Evolutionary conservation across 2,329 filamentous ascomycete genomes (phyloP), one percentile per base, ranked within the genome.

Genomic region (Colletotrichum lindemuthianum): DNA sequence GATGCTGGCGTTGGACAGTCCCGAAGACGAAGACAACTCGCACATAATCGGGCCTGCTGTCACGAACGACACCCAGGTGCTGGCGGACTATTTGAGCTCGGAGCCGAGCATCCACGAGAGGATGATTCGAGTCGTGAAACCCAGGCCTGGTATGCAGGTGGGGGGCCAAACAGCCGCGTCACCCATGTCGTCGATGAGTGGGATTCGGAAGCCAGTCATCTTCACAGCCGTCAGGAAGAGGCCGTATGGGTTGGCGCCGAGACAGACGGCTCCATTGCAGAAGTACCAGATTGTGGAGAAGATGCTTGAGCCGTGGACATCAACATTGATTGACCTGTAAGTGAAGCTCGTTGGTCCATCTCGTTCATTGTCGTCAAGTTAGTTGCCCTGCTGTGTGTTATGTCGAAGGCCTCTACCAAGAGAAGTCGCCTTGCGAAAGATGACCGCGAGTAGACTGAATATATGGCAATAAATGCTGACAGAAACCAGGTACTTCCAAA

Each of bases 41-140:
- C 83, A 87, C 68, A 87, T 89, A 63, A 81, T 89, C 55, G 86
- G 87, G 0, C 86, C 86, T 0, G 84, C 86, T 6, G 81, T 85
- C 6, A 86, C 85, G 6, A 84, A 84, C 52, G 87, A 89, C 74
- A 86, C 84, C 1, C 86, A 88, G 57, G 80, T 89, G 10, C 78
- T 89, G 49, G 83, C 86, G n/a, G 82, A 86, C 55, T 87, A 87
- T 60, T 81, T 88, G 63, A 81, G 81, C 8, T 65, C 65, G 6
- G 65, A 67, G 15, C 60, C 57, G 2, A 65, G 41, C 12, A 65
- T 15, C 74, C 77, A 33, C 68, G 73, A 58, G 76, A 75, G 66
- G 32, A 66, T 69, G 58, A 69, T 68, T n/a, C 70, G 70, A 39
- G 61, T 65, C n/a, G 61, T 61, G 1, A 65, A 65, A 34, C 57